Evolutionary conservation across 2,329 filamentous ascomycete species (phyloP).

Genomic region (Talaromyces funiculosus): DNA sequence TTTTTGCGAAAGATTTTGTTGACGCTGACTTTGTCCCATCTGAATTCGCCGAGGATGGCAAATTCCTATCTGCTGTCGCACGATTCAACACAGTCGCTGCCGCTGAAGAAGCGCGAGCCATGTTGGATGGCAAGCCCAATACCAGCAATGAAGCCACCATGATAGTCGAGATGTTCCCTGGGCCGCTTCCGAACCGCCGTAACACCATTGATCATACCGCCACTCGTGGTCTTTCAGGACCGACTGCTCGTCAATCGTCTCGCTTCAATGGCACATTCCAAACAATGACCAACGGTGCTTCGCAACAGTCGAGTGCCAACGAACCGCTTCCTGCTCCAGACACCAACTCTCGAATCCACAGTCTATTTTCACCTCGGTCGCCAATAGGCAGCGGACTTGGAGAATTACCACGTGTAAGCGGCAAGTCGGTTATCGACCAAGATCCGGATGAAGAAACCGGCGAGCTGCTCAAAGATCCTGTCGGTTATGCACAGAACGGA

Average conservation of each 20-base stretch:
- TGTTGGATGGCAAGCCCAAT: constrained; percentile 58
- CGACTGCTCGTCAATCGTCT: constrained; percentile 48
- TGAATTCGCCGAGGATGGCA: constrained; percentile 52
- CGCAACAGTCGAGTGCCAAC: constrained; percentile 45
- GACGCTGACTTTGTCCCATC: constrained; percentile 53
- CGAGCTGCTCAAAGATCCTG: constrained; percentile 56
- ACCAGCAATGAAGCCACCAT: constrained; percentile 56
- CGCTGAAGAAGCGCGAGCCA: constrained; percentile 54
- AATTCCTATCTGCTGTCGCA: constrained; percentile 54
- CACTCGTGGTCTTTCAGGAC: constrained; percentile 28
- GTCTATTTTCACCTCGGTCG: constrained; percentile 57
- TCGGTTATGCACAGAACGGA: constrained; percentile 66
- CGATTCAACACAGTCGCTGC: constrained; percentile 53
- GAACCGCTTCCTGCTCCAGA: constrained; percentile 51
- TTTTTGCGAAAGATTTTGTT: constrained; percentile 60
- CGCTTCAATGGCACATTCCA: constrained; percentile 59
- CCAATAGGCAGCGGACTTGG: constrained; percentile 51
- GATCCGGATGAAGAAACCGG: constrained; percentile 60
- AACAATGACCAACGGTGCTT: constrained; percentile 40
- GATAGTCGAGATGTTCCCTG: constrained; percentile 49
- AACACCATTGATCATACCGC: constrained; percentile 50
- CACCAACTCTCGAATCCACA: constrained; percentile 46
- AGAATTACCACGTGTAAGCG: constrained; percentile 49
- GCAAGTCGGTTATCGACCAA: constrained; percentile 60
- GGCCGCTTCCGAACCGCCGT: constrained; percentile 39